Evolutionary conservation across 2,329 filamentous ascomycete species (phyloP).

Genomic region (Alternaria sp.): DNA sequence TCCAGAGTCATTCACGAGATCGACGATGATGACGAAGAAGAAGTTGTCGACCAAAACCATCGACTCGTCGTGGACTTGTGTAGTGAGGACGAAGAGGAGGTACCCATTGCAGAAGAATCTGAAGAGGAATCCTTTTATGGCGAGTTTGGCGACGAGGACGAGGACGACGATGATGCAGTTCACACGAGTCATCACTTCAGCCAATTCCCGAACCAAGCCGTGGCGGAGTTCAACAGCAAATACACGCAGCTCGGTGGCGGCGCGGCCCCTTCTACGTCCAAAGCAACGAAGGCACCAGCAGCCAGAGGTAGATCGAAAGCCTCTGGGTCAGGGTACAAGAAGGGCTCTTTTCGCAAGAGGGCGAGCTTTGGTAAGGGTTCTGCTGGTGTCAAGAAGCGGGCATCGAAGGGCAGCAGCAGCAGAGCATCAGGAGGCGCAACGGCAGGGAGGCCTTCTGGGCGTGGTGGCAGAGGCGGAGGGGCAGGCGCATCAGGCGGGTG

Average conservation of each 20-base stretch:
- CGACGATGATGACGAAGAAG: conserved; percentile 51
- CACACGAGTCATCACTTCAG: conserved; percentile 42
- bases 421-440: conserved; percentile 17
- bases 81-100: conserved; percentile 36
- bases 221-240: conserved; percentile 39
- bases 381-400: conserved; percentile 28
- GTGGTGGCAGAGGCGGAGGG: conserved; percentile 17
- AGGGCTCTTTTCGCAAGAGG: conserved; percentile 18
- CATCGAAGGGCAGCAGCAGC: conserved; percentile 17
- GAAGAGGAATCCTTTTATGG: conserved; percentile 32
- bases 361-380: conserved; percentile 21
- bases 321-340: conserved; percentile 22
- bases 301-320: conserved; percentile 24
- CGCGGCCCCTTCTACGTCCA: conserved; percentile 16
- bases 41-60: conserved; percentile 58
- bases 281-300: conserved; percentile 13
- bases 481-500: conserved; percentile 12
- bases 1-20: conserved; percentile 31
- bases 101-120: conserved; percentile 12
- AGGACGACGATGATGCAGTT: conserved; percentile 23
- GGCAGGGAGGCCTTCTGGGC: conserved; percentile 14
- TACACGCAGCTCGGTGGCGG: conserved; percentile 27
- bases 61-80: conserved; percentile 56
- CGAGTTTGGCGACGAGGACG: conserved; percentile 33
- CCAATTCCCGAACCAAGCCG: conserved; percentile 31